Evolutionary conservation across 2,329 filamentous ascomycete genomes (phyloP).

Genomic region (Fusarium xyrophilum): DNA sequence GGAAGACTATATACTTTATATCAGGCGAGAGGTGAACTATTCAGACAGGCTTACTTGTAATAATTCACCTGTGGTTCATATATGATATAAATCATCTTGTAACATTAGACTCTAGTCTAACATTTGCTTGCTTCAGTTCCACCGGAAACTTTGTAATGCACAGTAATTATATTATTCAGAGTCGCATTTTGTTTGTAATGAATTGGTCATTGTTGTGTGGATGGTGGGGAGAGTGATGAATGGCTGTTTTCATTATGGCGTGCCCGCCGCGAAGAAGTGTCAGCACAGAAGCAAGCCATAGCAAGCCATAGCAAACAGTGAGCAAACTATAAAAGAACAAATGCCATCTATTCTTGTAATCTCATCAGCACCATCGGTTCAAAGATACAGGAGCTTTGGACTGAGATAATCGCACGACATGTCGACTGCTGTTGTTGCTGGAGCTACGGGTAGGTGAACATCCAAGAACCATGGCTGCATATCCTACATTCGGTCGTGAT

Average conservation of each 20-base stretch:
- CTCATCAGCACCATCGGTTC: no score
- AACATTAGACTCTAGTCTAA: no score
- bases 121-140: background rate
- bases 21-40: background rate
- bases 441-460: background rate
- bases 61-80: no score
- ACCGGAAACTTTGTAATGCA: background rate
- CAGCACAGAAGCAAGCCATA: background rate
- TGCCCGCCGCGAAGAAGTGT: accelerated
- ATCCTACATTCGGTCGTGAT: background rate
- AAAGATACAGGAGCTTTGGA: accelerated
- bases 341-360: no score
- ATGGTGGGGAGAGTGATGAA: background rate
- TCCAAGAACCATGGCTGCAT: accelerated
- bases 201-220: background rate
- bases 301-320: no score
- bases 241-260: background rate
- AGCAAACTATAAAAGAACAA: no score
- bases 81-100: background rate
- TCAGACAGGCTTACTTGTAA: background rate
- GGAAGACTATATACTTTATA: accelerated
- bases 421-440: conserved; percentile 9
- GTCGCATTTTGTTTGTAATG: background rate
- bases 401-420: background rate
- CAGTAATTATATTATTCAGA: background rate